Evolutionary conservation across 2,329 filamentous ascomycete genomes (phyloP).

Genomic region (Leptographium radiaticola): DNA sequence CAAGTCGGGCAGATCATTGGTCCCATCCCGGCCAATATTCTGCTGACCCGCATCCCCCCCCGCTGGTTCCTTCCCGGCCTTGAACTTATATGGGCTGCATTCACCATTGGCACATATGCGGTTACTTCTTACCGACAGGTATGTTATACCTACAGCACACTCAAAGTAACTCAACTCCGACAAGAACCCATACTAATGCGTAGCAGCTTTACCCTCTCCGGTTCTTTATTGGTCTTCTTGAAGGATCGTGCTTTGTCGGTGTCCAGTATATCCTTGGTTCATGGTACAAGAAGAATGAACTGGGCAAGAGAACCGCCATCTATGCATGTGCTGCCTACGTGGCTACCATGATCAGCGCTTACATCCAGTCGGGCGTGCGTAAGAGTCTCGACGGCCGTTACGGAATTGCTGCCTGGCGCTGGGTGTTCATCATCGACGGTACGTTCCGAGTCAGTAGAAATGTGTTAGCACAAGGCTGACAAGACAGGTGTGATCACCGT

Average conservation of each 20-base stretch:
- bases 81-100: conserved; percentile 11
- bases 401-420: conserved; percentile 39
- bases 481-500: conserved; percentile 29
- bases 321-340: conserved; percentile 48
- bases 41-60: conserved; percentile 14
- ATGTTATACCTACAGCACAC: neutral
- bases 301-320: conserved; percentile 49
- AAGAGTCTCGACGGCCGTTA: conserved; percentile 23
- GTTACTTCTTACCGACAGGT: neutral
- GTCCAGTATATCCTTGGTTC: conserved; percentile 32
- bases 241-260: conserved; percentile 40
- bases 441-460: too few species aligned
- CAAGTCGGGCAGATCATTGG: conserved; percentile 12
- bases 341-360: conserved; percentile 20
- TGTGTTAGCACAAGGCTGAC: too few species aligned
- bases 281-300: conserved; percentile 47
- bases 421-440: conserved; percentile 34
- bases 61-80: conserved; percentile 5
- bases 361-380: conserved; percentile 28
- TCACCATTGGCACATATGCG: conserved; percentile 12
- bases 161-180: neutral
- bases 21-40: conserved; percentile 11
- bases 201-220: conserved; percentile 31
- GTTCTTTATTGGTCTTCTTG: conserved; percentile 40
- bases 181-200: neutral